Evolutionary conservation across 2,329 filamentous ascomycete species (phyloP).

Genomic region (Colletotrichum higginsianum): DNA sequence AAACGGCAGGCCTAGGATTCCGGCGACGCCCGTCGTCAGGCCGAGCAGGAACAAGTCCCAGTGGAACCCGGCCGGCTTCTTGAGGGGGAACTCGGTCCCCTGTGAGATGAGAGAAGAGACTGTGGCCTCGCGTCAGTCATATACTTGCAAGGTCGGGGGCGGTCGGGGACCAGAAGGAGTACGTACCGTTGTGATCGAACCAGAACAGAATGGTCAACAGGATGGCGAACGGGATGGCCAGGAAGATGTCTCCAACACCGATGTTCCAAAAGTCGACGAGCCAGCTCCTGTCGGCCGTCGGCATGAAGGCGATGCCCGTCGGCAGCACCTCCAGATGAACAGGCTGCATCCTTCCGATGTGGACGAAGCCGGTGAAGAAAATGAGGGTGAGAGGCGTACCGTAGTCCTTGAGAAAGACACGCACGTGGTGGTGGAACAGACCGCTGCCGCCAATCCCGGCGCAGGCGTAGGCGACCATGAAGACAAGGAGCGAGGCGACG

Average conservation of each 20-base stretch:
- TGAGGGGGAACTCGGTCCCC: slow-evolving; percentile 85
- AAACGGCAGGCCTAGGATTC: slow-evolving; percentile 83
- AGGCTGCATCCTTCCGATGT: slow-evolving; percentile 85
- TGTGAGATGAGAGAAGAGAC: slow-evolving; percentile 88
- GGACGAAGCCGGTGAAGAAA: slow-evolving; percentile 92
- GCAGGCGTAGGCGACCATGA: slow-evolving; percentile 82
- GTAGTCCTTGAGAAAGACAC: slow-evolving; percentile 91
- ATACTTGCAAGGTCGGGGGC: no score
- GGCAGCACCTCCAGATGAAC: slow-evolving; percentile 81
- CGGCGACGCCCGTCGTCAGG: slow-evolving; percentile 81
- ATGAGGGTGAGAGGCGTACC: slow-evolving; percentile 86
- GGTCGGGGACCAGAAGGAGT: slow-evolving; percentile 44
- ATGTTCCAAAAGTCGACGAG: slow-evolving; percentile 88
- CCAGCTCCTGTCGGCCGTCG: slow-evolving; percentile 82
- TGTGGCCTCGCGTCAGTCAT: slow-evolving; percentile 49
- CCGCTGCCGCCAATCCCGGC: slow-evolving; percentile 79
- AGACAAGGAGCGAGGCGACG: slow-evolving; percentile 81
- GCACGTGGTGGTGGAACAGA: slow-evolving; percentile 81
- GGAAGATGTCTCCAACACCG: slow-evolving; percentile 79
- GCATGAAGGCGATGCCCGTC: slow-evolving; percentile 83
- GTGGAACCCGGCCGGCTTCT: slow-evolving; percentile 87
- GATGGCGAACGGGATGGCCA: slow-evolving; percentile 89
- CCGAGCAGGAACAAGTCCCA: slow-evolving; percentile 89
- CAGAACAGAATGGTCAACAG: slow-evolving; percentile 89
- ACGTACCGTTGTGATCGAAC: slow-evolving; percentile 89